Evolutionary conservation across 257 asterid genomes (phyloP).

Genomic region (Fraxinus pennsylvanica): DNA sequence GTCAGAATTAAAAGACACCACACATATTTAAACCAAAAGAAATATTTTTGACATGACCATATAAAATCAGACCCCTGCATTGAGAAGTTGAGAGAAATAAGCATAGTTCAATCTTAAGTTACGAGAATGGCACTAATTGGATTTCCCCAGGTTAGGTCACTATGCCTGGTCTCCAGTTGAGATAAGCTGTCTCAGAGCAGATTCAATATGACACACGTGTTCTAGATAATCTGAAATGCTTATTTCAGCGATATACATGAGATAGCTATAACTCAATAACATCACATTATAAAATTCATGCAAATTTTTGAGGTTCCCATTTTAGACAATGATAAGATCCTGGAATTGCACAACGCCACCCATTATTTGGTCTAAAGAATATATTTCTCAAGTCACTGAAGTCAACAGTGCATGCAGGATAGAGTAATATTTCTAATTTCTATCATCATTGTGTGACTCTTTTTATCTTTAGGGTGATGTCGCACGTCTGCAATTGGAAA

Average conservation of each 20-base stretch:
- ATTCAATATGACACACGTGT: neutral
- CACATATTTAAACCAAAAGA: neutral
- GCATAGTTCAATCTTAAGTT: neutral
- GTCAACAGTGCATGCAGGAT: neutral
- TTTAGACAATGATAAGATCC: neutral
- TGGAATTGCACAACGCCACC: neutral
- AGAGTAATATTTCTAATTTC: neutral
- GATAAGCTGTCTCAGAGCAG: neutral
- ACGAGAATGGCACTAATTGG: neutral
- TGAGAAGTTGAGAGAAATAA: neutral
- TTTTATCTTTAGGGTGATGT: neutral
- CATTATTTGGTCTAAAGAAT: neutral
- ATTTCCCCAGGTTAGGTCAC: neutral
- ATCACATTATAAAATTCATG: neutral
- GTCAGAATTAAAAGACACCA: neutral
- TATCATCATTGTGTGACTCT: neutral
- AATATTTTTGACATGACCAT: neutral
- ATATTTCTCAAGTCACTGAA: neutral
- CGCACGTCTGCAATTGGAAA: neutral
- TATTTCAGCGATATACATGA: neutral
- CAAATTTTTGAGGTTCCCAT: neutral
- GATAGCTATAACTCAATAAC: neutral
- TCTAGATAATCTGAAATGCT: neutral
- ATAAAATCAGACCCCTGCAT: neutral
- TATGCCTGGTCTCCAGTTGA: neutral